phyloP scores from a whole-genome alignment of 2,329 filamentous ascomycete genomes.

The Scytalidium sp. region DNA sequence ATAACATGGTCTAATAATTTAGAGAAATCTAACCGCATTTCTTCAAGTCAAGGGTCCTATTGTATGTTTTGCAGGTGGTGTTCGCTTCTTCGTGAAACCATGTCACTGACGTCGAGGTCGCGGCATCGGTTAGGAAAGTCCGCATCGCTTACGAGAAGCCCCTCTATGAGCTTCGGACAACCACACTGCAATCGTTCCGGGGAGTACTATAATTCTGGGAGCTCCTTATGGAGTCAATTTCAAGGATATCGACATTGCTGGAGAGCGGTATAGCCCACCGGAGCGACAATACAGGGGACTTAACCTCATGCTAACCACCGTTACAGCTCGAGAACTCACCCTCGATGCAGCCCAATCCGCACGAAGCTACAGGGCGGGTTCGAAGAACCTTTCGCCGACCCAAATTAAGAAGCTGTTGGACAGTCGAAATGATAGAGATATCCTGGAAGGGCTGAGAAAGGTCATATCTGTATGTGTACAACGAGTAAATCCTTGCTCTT shows the following conservation, averaged over 20 bases:
- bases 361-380: slow-evolving; percentile 59
- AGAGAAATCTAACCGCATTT: too few relatives aligned
- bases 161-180: slow-evolving; percentile 19
- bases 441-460: slow-evolving; percentile 84
- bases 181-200: slow-evolving; percentile 1
- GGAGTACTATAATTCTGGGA: neutral
- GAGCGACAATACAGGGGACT: slow-evolving; percentile 1
- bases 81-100: slow-evolving; percentile 13
- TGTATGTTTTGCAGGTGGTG: too few relatives aligned
- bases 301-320: slow-evolving; percentile 10
- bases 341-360: slow-evolving; percentile 94
- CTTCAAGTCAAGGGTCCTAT: too few relatives aligned
- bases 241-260: slow-evolving; percentile 87
- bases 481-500: slow-evolving; percentile 6
- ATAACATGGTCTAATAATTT: too few relatives aligned
- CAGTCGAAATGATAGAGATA: slow-evolving; percentile 87
- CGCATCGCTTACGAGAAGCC: slow-evolving; percentile 21
- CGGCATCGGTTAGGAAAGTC: slow-evolving; percentile 34
- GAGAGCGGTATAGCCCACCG: slow-evolving; percentile 71
- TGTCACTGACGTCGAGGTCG: slow-evolving; percentile 38
- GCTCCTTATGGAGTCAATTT: slow-evolving; percentile 86
- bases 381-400: slow-evolving; percentile 66
- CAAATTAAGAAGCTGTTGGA: slow-evolving; percentile 95
- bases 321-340: slow-evolving; percentile 86
- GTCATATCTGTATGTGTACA: slow-evolving; percentile 75